Evolutionary conservation across 169 alveolate species (phyloP), one percentile per base, ranked within the genome.

Genomic region (Cryptosporidium bovis): DNA sequence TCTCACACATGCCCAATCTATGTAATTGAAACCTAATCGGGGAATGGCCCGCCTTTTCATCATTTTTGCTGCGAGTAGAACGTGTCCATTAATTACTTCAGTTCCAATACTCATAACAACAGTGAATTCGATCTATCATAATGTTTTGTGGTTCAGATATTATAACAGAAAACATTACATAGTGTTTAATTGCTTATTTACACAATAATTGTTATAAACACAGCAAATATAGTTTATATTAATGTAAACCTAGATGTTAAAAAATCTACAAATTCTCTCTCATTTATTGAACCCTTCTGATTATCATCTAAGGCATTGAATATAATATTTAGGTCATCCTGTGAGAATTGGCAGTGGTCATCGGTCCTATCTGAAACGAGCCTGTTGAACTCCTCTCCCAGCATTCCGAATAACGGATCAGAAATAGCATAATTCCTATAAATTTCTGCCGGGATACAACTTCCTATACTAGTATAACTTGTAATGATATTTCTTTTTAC

Each of bases 341-440:
- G 91, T 84, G 93, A 95, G 87, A 94, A 95, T 82, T 94, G 97
- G 53, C 92, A 87, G 51, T 91, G 83, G 46, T 95, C 96, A n/a
- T 92, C 92, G 2, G 97, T 93, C 83, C 92, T 93, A 71, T 95
- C 97, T 5, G 96, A 92, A 77, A 96, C 87, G 85, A 95, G 91
- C 36, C 97, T 66, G 71, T 95, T 95, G 65, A 95, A 95, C 83
- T 95, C 97, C 84, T 95, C 94, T 24, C 66, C 84, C 33, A 55
- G 97, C 97, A 95, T 93, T 55, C 97, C 97, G 64, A 94, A 95
- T 51, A 92, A 94, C 13, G 97, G 97, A 89, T 95, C 97, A 7
- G 95, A 92, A 67, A 92, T 85, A 31, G 97, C 97, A 65, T 95
- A 95, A 66, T 92, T 91, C 58, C 96, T 71, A 90, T 94, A 95